Conservation (phyloP, 805 yeast genomes). For the Zygoascus flipseniorum region DNA sequence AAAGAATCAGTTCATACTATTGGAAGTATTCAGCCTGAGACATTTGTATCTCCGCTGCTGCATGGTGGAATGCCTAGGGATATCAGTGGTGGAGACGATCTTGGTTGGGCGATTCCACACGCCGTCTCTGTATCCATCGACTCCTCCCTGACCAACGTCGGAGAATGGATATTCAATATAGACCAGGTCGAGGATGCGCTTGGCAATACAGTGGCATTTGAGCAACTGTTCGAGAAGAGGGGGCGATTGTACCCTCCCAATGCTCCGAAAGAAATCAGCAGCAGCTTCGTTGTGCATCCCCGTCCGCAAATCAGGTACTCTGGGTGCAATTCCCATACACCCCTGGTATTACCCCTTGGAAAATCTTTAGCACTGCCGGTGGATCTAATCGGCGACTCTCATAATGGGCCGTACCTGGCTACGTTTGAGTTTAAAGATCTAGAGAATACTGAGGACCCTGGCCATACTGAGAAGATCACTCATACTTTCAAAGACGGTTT, state of each 20-base stretch:
- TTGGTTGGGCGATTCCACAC: constrained; percentile 29
- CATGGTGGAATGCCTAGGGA: constrained; percentile 14
- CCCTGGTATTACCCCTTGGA: constrained; percentile 25
- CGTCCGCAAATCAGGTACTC: constrained; percentile 43
- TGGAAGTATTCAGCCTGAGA: constrained; percentile 42
- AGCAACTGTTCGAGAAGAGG: constrained; percentile 13
- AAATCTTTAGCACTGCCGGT: constrained; percentile 16
- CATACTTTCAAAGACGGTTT: constrained; percentile 10
- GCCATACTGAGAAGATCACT: neutral
- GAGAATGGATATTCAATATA: constrained; percentile 48
- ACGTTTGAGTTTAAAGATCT: constrained; percentile 5
- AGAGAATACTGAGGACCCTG: neutral
- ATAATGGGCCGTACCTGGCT: constrained; percentile 43
- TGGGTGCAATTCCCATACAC: constrained; percentile 24
- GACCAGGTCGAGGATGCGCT: constrained; percentile 57
- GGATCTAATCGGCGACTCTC: constrained; percentile 7
- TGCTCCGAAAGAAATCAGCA: constrained; percentile 31
- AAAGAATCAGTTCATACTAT: constrained; percentile 37
- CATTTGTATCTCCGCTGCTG: constrained; percentile 28
- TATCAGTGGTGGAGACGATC: constrained; percentile 14
- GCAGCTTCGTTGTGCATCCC: constrained; percentile 45
- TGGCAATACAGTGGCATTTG: constrained; percentile 43
- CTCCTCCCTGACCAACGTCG: constrained; percentile 36
- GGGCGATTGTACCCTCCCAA: constrained; percentile 24
- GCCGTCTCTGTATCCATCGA: constrained; percentile 38